Percentiles rank a stretch among this genome's conserved stretches.
phyloP scores from a whole-genome alignment of 257 asterid genomes.

The Echium plantagineum region DNA sequence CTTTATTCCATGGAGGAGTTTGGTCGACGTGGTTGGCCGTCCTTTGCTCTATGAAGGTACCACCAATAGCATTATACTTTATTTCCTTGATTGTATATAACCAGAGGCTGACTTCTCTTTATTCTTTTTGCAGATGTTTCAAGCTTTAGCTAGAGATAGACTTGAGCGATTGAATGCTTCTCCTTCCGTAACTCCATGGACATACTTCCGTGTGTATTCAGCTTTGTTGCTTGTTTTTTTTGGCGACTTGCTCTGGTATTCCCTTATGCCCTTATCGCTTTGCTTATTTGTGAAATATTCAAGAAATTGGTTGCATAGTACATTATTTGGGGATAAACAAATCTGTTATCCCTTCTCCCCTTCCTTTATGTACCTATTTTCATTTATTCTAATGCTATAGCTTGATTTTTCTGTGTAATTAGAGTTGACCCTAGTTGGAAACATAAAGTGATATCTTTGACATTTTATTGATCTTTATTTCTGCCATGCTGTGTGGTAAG shows the following conservation, averaged over 20 bases:
- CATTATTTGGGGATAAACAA: not conserved
- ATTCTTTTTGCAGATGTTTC: conserved; percentile 69
- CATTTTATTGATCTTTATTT: not conserved
- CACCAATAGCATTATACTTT: conserved; percentile 10
- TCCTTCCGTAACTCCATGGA: conserved; percentile 84
- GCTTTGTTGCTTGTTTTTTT: conserved; percentile 66
- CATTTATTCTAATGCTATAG: not conserved
- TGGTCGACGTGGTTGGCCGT: conserved; percentile 83
- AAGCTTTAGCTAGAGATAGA: conserved; percentile 90
- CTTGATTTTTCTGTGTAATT: not conserved
- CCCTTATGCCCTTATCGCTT: conserved; percentile 11
- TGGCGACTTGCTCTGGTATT: conserved; percentile 74
- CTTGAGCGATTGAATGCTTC: conserved; percentile 91
- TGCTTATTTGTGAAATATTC: not conserved
- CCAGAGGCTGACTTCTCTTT: not conserved
- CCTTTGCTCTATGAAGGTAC: conserved; percentile 83
- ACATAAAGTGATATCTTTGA: not conserved
- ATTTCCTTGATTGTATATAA: conserved; percentile 7
- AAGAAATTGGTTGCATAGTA: not conserved
- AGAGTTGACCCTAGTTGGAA: not conserved
- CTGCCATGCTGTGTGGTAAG: not conserved
- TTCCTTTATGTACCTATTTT: not conserved
- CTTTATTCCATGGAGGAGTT: conserved; percentile 62
- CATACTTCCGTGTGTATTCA: conserved; percentile 84
- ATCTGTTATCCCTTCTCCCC: not conserved